Base-by-base conservation (phyloP, 805 yeast genomes). In the Huiozyma naganishii region DNA sequence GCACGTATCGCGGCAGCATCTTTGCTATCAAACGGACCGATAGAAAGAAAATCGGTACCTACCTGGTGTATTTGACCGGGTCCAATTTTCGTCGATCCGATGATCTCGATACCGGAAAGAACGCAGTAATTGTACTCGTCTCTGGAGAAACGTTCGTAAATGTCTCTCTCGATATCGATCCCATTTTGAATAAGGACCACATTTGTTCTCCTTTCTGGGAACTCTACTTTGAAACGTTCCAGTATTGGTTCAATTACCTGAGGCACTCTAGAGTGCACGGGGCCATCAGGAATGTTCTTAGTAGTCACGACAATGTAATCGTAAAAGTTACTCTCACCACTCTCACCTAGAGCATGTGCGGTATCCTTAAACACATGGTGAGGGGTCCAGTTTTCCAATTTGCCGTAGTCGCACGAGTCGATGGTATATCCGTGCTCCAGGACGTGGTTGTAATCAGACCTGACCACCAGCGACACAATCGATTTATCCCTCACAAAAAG, bases 261-360 rank as follows among this genome's bases (percentile, higher is more conserved):
- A 48, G 75, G 78, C 5, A 79, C 67, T 37, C 69, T 67, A 45
- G 67, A 65, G 9, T 41, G 36, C 7, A 38, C 32, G 3, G 65
- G 60, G 7, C 82, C 69, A 54, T 83, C 90, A 6, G 89, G 88
- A 32, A 79, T 70, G 53, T 77, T 79, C 54, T 83, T 83, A 39
- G 84, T 78, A 38, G 82, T 66, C 12, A 83, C 75, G 1, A 82
- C 69, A 27, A 80, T 69, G 53, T 65, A 82, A 53, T 83, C 88
- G 54, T 64, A 81, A 27, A 59, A 61, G 3, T 32, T 48, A 17
- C 23, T 17, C 23, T 17, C 23, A 3, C 7, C 27, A 0, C 44
- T 82, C 53, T 58, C 52, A 10, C 55, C 52, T 7, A 69, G 64
- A 1, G 81, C 81, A 6, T 68, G 74, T 3, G 71, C 70, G 0